These are phyloP conservation scores for Phaseolus lunatus DNA, from an alignment of 306 rosid genomes.

Conservation along the genomic window DNA sequence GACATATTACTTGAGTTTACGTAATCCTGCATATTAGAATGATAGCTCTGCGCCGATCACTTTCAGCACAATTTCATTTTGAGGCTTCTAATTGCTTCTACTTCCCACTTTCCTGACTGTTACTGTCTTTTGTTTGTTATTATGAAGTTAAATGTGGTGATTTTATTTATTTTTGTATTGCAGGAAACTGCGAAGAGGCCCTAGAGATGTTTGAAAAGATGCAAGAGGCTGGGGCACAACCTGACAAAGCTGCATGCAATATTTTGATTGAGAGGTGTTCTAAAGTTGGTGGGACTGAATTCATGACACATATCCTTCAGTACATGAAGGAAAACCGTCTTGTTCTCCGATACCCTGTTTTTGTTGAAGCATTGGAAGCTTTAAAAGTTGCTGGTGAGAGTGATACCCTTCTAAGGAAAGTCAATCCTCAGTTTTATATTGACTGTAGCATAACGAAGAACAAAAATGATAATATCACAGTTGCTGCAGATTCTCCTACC, in stretches of 20 bases:
- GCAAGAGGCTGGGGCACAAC: conserved; percentile 82
- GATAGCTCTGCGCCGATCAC: conserved; percentile 19
- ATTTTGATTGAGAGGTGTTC: conserved; percentile 77
- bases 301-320: conserved; percentile 61
- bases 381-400: conserved; percentile 62
- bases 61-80: neutral
- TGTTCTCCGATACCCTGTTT: conserved; percentile 78
- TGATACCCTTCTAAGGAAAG: conserved; percentile 71
- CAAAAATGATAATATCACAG: conserved; percentile 35
- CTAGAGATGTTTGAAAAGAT: conserved; percentile 72
- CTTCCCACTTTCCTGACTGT: neutral
- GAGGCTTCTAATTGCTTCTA: conserved; percentile 17
- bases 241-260: conserved; percentile 90
- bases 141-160: conserved; percentile 6
- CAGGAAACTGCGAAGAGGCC: conserved; percentile 82
- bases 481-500: conserved; percentile 37
- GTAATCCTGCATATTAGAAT: conserved; percentile 7
- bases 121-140: conserved; percentile 10
- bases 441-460: conserved; percentile 50
- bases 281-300: conserved; percentile 57
- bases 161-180: conserved; percentile 40
- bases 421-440: conserved; percentile 67
- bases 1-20: neutral
- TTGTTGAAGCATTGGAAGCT: conserved; percentile 62
- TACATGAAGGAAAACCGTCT: conserved; percentile 74